Evolutionary conservation across 768 basidiomycete species (phyloP), one percentile per base, ranked within the genome.

Genomic region (Sarcomyxa edulis): DNA sequence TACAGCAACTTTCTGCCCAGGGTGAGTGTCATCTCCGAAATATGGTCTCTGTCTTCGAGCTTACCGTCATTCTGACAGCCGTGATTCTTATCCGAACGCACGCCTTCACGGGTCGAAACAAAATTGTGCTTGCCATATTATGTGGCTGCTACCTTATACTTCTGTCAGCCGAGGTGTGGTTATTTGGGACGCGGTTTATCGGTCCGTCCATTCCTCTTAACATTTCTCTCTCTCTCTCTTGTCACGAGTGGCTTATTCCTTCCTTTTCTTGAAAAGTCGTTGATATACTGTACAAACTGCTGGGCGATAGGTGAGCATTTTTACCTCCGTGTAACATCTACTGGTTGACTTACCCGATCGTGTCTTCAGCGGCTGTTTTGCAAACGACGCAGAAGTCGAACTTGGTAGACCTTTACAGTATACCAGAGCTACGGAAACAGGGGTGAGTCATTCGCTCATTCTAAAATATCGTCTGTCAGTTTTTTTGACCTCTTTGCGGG

Each of bases 81-180:
- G 55, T 55, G 3, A 47, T 56, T 37, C 18, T 52, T 8, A 44
- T 48, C 21, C 40, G 57, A 12, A 48, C 55, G 6, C 54, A 54
- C 45, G 57, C 55, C 2, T 59, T 59, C 37, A 51, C 57, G 7
- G 57, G 55, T 15, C 40, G 50, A 19, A 48, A 36, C 15, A 42
- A 24, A 11, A 14, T 18, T 10, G 35, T 49, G 2, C 37, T 51
- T 8, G 11, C 27, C 5, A 22, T 42, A 11, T 47, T 58, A 9
- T 16, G 36, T 7, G 12, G 35, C 7, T 35, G 49, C 21, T 55
- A 50, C 34, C 22, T 42, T 5, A 29, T 43, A 10, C 38, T 56
- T 8, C 20, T 48, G n/a, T 49, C 26, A 2, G 36, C 42, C 6
- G 47, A 54, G 28, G 31, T 54, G 21, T 58, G 54, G 54, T 40